phyloP scores from a whole-genome alignment of 2,329 filamentous ascomycete species.

The Claviceps paspali region DNA sequence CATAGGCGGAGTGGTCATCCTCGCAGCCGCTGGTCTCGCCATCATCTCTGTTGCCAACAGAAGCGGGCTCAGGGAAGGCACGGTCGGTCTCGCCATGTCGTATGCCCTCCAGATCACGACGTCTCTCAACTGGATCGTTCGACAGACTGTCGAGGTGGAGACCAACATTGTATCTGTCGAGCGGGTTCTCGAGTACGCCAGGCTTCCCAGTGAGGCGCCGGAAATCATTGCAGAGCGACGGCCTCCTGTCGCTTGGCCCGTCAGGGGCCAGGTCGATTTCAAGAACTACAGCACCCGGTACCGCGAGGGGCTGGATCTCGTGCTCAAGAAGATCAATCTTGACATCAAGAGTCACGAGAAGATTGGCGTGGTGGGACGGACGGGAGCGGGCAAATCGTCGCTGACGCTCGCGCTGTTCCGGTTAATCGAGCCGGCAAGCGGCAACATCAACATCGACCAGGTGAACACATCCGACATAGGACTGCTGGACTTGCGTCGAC shows the following conservation, averaged over 20 bases:
- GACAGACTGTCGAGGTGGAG: conserved; percentile 98
- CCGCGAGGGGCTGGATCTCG: conserved; percentile 74
- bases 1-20: conserved; percentile 85
- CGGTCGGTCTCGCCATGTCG: conserved; percentile 89
- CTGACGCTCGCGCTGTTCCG: conserved; percentile 86
- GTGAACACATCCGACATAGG: conserved; percentile 86
- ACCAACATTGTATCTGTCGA: conserved; percentile 99
- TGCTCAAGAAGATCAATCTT: conserved; percentile 82
- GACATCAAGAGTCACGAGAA: conserved; percentile 95
- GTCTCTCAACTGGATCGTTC: conserved; percentile 96
- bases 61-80: conserved; percentile 49
- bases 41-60: conserved; percentile 64
- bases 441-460: conserved; percentile 76
- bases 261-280: conserved; percentile 76
- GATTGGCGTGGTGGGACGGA: conserved; percentile 92
- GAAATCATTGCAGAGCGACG: conserved; percentile 82
- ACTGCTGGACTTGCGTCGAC: conserved; percentile 70
- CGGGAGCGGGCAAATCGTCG: conserved; percentile 90
- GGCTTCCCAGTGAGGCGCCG: conserved; percentile 80
- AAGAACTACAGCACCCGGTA: conserved; percentile 91
- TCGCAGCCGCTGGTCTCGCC: conserved; percentile 68
- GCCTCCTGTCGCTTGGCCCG: conserved; percentile 82
- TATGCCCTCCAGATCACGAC: conserved; percentile 95
- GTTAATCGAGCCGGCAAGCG: conserved; percentile 76
- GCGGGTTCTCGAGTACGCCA: conserved; percentile 89